Percentiles rank a stretch among this genome's conserved stretches.
These are phyloP conservation scores for Lactifluus piperatus DNA, from an alignment of 768 basidiomycete species.

Conservation along the genomic window DNA sequence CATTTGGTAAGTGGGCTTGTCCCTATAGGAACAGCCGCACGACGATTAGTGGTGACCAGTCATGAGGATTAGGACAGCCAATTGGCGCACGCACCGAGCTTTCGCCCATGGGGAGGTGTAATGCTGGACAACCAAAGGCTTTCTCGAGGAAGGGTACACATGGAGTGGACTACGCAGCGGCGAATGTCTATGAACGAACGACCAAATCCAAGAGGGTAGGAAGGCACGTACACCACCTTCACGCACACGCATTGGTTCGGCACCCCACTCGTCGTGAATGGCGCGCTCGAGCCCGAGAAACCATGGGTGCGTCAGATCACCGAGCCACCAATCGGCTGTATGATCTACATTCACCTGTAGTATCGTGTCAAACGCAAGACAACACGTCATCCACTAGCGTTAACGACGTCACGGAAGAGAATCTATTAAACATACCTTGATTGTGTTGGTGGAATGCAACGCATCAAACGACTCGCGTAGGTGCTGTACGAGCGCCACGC, in stretches of 20 bases:
- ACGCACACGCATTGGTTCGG: constrained; percentile 77
- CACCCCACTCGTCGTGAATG: constrained; percentile 80
- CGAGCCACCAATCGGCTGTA: constrained; percentile 95
- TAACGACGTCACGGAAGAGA: neutral
- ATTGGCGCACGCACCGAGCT: constrained; percentile 50
- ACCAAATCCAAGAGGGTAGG: neutral
- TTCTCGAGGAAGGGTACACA: constrained; percentile 92
- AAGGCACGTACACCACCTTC: constrained; percentile 73
- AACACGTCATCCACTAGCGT: neutral
- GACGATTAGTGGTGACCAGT: neutral
- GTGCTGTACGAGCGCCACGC: constrained; percentile 48
- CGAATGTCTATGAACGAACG: neutral
- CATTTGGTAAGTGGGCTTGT: constrained; percentile 90
- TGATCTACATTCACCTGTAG: constrained; percentile 67
- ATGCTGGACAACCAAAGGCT: constrained; percentile 79
- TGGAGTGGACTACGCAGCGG: constrained; percentile 66
- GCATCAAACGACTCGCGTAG: constrained; percentile 48
- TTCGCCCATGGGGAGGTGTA: constrained; percentile 94
- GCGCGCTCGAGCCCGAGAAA: constrained; percentile 80
- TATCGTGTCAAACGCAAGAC: neutral
- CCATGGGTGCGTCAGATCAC: constrained; percentile 76
- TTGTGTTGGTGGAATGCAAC: constrained; percentile 58
- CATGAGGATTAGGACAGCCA: neutral
- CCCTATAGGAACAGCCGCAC: constrained; percentile 39
- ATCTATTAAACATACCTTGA: constrained; percentile 43